These are phyloP conservation scores for Oryza rufipogon DNA, from an alignment of 176 grass and related monocot genomes.

Conservation along the genomic window DNA sequence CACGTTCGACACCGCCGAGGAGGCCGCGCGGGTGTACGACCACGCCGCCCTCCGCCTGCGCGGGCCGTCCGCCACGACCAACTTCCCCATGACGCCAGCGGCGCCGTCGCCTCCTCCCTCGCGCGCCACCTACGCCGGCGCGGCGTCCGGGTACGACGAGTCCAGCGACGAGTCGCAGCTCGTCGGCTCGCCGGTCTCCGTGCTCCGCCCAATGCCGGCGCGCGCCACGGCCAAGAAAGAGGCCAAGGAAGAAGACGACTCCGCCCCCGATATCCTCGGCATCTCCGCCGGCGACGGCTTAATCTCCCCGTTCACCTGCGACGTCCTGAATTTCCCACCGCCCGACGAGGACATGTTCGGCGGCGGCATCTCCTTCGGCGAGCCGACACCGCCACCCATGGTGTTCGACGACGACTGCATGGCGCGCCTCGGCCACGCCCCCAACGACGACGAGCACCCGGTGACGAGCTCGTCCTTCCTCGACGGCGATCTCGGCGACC, in stretches of 20 bases:
- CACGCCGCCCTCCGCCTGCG: conserved; percentile 62
- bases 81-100: conserved; percentile 37
- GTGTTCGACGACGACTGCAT: conserved; percentile 5
- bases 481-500: conserved; percentile 44
- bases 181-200: conserved; percentile 71
- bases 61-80: conserved; percentile 65
- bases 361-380: conserved; percentile 17
- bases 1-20: conserved; percentile 86
- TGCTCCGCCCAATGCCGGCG: conserved; percentile 45
- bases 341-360: background rate
- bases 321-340: background rate
- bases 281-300: background rate
- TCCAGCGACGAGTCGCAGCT: conserved; percentile 72
- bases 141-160: conserved; percentile 32
- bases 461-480: conserved; percentile 24
- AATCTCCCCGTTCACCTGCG: conserved; percentile 14
- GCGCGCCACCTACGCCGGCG: background rate
- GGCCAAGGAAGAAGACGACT: background rate
- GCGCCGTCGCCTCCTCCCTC: background rate
- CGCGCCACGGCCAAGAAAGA: background rate
- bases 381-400: background rate
- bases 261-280: background rate
- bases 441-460: background rate
- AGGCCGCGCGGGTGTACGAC: conserved; percentile 78
- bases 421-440: background rate